phyloP scores from a whole-genome alignment of 2,329 filamentous ascomycete genomes.

The Aurifilum marmelostoma region DNA sequence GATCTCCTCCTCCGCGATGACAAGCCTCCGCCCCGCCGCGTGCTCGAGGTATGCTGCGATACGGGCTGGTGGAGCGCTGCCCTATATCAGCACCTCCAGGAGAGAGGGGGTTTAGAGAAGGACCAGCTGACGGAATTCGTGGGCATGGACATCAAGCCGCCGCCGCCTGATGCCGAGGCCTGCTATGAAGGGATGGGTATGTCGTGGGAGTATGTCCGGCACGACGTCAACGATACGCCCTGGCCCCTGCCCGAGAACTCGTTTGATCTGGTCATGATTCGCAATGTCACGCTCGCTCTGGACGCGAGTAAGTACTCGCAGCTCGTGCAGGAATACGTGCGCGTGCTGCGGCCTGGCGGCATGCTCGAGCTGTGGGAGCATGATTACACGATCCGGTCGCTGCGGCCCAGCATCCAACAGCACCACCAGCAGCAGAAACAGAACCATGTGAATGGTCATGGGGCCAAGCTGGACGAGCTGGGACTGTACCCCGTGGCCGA shows the following conservation, averaged over 20 bases:
- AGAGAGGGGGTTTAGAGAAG: constrained; percentile 20
- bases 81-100: constrained; percentile 34
- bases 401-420: constrained; percentile 58
- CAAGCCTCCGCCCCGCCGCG: constrained; percentile 49
- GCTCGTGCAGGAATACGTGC: constrained; percentile 58
- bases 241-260: constrained; percentile 44
- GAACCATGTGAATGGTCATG: constrained; percentile 48
- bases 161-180: background rate
- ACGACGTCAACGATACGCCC: constrained; percentile 60
- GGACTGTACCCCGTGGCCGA: constrained; percentile 43
- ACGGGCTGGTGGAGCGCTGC: constrained; percentile 62
- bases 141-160: constrained; percentile 34
- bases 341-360: constrained; percentile 63
- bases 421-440: constrained; percentile 47
- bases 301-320: constrained; percentile 63
- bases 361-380: constrained; percentile 67
- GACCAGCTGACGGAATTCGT: constrained; percentile 34
- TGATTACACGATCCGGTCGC: constrained; percentile 62
- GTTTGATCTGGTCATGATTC: constrained; percentile 26
- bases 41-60: constrained; percentile 66
- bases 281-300: constrained; percentile 41
- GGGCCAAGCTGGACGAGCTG: background rate
- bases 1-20: constrained; percentile 4
- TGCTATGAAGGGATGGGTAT: constrained; percentile 29
- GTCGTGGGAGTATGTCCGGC: constrained; percentile 60